phyloP scores from a whole-genome alignment of 805 yeast genomes.

The Yarrowia sp. region DNA sequence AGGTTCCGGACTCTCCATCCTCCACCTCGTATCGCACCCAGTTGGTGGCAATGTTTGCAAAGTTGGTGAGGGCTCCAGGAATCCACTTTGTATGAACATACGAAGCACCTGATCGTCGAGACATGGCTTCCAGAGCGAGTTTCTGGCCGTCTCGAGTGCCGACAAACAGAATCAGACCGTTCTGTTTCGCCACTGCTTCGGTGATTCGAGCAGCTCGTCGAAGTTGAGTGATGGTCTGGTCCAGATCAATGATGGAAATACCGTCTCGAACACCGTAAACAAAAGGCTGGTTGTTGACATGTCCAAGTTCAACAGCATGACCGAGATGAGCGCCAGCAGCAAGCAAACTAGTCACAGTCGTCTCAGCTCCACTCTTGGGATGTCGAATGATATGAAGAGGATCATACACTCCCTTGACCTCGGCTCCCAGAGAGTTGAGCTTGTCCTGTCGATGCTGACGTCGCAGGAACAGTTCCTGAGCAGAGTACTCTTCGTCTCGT shows the following conservation, averaged over 20 bases:
- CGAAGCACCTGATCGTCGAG: conserved; percentile 71
- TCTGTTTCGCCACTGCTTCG: conserved; percentile 75
- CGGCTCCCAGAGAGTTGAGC: conserved; percentile 63
- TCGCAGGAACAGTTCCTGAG: conserved; percentile 74
- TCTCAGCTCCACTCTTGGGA: conserved; percentile 57
- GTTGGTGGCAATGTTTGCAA: conserved; percentile 56
- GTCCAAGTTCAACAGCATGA: conserved; percentile 67
- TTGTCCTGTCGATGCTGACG: conserved; percentile 59
- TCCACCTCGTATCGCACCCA: conserved; percentile 76
- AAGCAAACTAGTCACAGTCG: conserved; percentile 67
- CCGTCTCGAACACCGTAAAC: conserved; percentile 86
- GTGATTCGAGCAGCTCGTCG: conserved; percentile 83
- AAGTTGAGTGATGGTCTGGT: conserved; percentile 71
- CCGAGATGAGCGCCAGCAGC: conserved; percentile 97
- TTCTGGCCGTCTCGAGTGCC: conserved; percentile 82
- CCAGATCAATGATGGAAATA: conserved; percentile 86
- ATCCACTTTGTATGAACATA: conserved; percentile 86
- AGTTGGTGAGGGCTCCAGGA: conserved; percentile 91
- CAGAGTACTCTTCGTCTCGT: conserved; percentile 63
- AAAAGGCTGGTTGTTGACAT: conserved; percentile 80
- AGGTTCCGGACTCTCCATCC: conserved; percentile 50
- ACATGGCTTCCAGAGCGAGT: conserved; percentile 73
- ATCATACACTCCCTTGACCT: conserved; percentile 57
- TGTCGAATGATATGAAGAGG: conserved; percentile 64
- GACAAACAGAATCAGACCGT: conserved; percentile 80